Evolutionary conservation across 1,284 basidiomycete species (phyloP).

Genomic region (Thelephora terrestris): DNA sequence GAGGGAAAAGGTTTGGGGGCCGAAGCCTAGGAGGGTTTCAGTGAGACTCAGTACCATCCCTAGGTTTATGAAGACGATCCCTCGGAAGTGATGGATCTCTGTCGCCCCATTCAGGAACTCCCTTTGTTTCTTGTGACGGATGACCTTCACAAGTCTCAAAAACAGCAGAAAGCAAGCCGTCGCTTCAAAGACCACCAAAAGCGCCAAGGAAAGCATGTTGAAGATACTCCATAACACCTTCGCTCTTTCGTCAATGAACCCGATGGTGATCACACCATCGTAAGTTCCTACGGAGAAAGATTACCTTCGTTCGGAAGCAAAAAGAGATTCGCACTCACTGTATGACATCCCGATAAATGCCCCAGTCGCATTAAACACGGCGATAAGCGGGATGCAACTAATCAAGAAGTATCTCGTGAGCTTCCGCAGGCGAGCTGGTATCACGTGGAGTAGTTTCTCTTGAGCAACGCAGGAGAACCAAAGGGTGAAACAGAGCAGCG

Average conservation of each 20-base stretch:
- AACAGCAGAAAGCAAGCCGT: conserved; percentile 46
- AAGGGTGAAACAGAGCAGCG: conserved; percentile 44
- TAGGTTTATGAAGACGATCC: conserved; percentile 50
- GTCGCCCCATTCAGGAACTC: conserved; percentile 16
- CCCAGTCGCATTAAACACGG: conserved; percentile 45
- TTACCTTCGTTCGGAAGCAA: background rate
- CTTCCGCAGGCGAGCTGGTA: conserved; percentile 40
- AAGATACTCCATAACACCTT: conserved; percentile 45
- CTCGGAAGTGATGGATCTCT: conserved; percentile 42
- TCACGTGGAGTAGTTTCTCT: conserved; percentile 35
- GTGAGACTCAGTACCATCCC: conserved; percentile 52
- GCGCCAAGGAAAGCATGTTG: conserved; percentile 45
- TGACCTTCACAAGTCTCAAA: conserved; percentile 36
- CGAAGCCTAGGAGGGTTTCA: conserved; percentile 59
- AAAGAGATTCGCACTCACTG: conserved; percentile 29
- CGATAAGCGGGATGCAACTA: conserved; percentile 42
- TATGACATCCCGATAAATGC: conserved; percentile 55
- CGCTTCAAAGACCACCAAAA: conserved; percentile 47
- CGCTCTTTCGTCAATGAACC: conserved; percentile 29
- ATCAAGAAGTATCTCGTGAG: conserved; percentile 37
- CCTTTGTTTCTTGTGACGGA: conserved; percentile 41
- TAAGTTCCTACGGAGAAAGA: conserved; percentile 4
- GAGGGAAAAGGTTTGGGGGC: conserved; percentile 37
- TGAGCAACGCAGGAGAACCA: conserved; percentile 45
- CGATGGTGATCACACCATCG: conserved; percentile 19